Evolutionary conservation across 805 yeast species (phyloP).

Genomic region (Ascoidea rubescens): DNA sequence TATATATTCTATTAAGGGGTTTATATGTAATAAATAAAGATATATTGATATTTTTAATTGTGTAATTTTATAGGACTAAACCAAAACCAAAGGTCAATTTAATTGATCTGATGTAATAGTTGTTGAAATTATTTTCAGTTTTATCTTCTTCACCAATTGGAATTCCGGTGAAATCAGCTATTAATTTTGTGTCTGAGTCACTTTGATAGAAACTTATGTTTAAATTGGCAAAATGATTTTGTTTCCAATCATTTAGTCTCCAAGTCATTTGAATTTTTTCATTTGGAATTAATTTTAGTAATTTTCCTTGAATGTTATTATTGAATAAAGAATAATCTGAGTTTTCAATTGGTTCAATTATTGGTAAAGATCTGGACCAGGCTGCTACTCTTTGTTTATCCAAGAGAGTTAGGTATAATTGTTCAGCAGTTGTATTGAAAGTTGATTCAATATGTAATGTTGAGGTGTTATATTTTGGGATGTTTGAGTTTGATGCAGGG

Average conservation of each 20-base stretch:
- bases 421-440: constrained; percentile 82
- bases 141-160: constrained; percentile 93
- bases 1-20: too few species aligned
- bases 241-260: constrained; percentile 84
- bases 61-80: constrained; percentile 45
- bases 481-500: constrained; percentile 12
- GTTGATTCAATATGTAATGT: constrained; percentile 62
- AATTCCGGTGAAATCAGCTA: constrained; percentile 71
- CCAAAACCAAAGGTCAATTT: constrained; percentile 93
- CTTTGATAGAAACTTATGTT: constrained; percentile 60
- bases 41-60: too few species aligned
- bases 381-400: constrained; percentile 73
- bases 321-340: constrained; percentile 65
- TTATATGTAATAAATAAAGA: too few species aligned
- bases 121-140: constrained; percentile 74
- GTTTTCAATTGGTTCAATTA: constrained; percentile 44
- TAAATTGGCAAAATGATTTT: constrained; percentile 65
- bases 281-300: constrained; percentile 43
- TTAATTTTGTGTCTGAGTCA: constrained; percentile 69
- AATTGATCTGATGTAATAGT: constrained; percentile 79
- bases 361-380: constrained; percentile 73
- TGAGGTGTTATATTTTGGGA: constrained; percentile 68
- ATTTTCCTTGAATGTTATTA: constrained; percentile 69
- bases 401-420: constrained; percentile 62
- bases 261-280: constrained; percentile 59